phyloP scores from a whole-genome alignment of 2,329 filamentous ascomycete genomes.

The Sporothrix protearum region DNA sequence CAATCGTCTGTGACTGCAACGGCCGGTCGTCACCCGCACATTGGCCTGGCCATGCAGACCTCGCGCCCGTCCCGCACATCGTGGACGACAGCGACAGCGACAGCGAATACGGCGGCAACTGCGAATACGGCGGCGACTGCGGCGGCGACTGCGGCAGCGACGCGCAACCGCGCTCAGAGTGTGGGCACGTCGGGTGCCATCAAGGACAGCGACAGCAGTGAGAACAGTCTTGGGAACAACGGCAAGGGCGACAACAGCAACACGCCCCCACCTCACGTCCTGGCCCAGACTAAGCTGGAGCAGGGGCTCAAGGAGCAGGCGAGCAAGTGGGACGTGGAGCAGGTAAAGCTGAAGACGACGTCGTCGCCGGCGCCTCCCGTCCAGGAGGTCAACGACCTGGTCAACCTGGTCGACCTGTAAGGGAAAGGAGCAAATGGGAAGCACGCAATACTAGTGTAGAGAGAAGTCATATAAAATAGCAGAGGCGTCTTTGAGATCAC shows the following conservation, averaged over 20 bases:
- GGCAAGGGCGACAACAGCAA: background rate
- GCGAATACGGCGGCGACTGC: no score
- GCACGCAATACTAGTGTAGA: no score
- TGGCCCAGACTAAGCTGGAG: background rate
- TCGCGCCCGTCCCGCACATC: background rate
- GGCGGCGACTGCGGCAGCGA: background rate
- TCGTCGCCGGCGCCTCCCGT: background rate
- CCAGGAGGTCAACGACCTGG: background rate
- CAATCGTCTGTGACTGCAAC: background rate
- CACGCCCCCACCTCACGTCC: background rate
- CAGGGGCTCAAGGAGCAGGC: no score
- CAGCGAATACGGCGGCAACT: no score
- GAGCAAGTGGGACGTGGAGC: no score
- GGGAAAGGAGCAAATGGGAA: background rate
- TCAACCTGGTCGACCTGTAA: background rate
- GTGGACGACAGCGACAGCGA: background rate
- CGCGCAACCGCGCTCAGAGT: background rate
- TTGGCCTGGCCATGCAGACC: background rate
- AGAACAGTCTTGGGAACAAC: background rate
- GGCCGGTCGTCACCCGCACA: background rate
- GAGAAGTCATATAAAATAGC: no score
- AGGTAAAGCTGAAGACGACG: background rate
- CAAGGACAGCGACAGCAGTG: background rate
- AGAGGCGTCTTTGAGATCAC: no score
- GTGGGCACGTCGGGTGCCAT: background rate